Evolutionary conservation across 371 early-diverging fungal species (phyloP), one percentile per base, ranked within the genome.

Genomic region (Haplosporangium sp.): DNA sequence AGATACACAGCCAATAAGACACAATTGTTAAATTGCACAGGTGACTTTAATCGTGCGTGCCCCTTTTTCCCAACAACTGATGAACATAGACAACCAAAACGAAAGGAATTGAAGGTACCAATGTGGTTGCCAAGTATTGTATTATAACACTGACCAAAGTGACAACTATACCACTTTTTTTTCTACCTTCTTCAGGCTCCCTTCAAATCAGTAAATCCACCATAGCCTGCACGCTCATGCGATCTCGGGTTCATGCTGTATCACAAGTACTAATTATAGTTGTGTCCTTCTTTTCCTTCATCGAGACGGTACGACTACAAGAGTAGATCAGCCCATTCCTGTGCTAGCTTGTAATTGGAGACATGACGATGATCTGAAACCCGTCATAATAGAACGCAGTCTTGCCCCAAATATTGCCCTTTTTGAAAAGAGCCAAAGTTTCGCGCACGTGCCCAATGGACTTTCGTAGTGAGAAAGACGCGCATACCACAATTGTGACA

Each of bases 341-440:
- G 40, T 17, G 71, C 71, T 19, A 71, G 55, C 17, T 47, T 55
- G 27, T 71, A 71, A 64, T 71, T 39, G 38, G 39, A 52, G 63
- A 71, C 65, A 64, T 63, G 11, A 65, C 71, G 39, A 59, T 50
- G 44, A 71, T 63, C 45, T 71, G 71, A 57, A 42, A 71, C n/a
- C 65, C 71, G 44, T 71, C 71, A 19, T 71, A 71, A 55, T 65
- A 71, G 40, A 71, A 71, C 35, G 61, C 19, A 9, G 71, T 60
- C 47, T 71, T 71, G 17, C 64, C 64, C 35, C 11, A 15, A 27
- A 47, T 52, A 3, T 58, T 65, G 44, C 52, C 56, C 11, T 52
- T 44, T 34, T 71, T 65, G 55, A 71, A 50, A 4, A 65, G 63
- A 39, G 9, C 61, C 11, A 71, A 10, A 3, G 40, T 65, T 40